Evolutionary conservation across 2,329 filamentous ascomycete genomes (phyloP), one percentile per base, ranked within the genome.

Genomic region (Talaromyces pinophilus): DNA sequence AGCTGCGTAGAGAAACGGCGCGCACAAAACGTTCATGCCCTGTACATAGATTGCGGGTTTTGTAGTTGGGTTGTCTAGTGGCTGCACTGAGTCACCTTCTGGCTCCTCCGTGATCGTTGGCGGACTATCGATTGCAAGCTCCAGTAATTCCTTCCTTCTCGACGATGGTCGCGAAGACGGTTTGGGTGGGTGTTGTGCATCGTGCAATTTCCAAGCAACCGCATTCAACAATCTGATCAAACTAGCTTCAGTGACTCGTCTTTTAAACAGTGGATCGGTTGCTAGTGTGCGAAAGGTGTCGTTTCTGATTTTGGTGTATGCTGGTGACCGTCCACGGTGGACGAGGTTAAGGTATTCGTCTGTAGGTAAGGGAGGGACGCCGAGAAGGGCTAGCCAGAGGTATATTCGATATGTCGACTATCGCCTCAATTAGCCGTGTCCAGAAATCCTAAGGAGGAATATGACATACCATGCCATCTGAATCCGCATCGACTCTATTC

Each of bases 11-110:
- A 99, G 84, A 75, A 99, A 97, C 0, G 95, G 95, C 0, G 95
- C 95, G 10, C 93, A 94, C 17, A 99, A 86, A 48, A 99, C 95
- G 76, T 99, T 99, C 94, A 99, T 98, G 71, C 95, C 95, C 79
- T 99, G 95, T 2, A 99, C 94, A 73, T 99, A 99, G 48, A 92
- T 93, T 38, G 93, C 92, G 11, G 92, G 86, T 72, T 92, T 90
- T 38, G 82, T 80, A 2, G 81, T 82, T 66, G 85, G 85, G 6
- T 83, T 82, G 69, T 90, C 87, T 70, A 89, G 85, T 40, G 70
- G 69, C 13, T 59, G 44, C 65, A 64, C 61, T 40, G 35, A 64
- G 33, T 52, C 84, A 73, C 90, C 87, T 0, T 86, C 70, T 15
- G 75, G 72, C 48, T 79, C 78, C 61, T 80, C 77, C 46, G 72